Conservation (phyloP, 352 stramenopile species). For the Pythium coloratum region DNA sequence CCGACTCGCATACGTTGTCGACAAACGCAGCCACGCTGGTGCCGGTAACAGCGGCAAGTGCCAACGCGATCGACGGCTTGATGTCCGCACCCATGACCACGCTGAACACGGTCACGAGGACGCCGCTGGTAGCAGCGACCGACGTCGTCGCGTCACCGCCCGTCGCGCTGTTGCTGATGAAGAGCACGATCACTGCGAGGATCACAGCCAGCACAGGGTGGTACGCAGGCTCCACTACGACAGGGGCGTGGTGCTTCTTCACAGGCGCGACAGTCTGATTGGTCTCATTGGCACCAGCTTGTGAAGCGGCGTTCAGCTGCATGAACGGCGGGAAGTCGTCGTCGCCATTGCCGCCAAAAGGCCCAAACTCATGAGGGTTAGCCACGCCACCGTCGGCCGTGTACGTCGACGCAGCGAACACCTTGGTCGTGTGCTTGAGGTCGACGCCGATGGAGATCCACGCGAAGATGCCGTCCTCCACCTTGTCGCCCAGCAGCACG, state of each 20-base stretch:
- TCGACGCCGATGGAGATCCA: constrained; percentile 40
- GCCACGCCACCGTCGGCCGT: constrained; percentile 8
- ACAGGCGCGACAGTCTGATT: constrained; percentile 17
- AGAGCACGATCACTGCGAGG: constrained; percentile 21
- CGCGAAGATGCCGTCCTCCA: constrained; percentile 32
- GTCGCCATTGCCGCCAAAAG: background rate
- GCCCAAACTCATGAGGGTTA: background rate
- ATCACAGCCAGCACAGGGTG: constrained; percentile 24
- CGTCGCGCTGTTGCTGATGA: constrained; percentile 18
- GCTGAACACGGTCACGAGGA: constrained; percentile 22
- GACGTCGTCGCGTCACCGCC: constrained; percentile 8
- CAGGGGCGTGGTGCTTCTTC: background rate
- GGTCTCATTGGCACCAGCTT: constrained; percentile 12
- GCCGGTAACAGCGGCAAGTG: constrained; percentile 18
- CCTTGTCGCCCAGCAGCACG: constrained; percentile 31
- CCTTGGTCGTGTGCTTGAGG: constrained; percentile 22
- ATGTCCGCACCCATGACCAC: constrained; percentile 16
- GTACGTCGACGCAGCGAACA: constrained; percentile 28
- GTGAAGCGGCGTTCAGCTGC: constrained; percentile 3
- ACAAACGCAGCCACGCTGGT: constrained; percentile 16
- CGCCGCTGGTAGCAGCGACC: constrained; percentile 12
- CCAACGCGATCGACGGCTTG: constrained; percentile 16
- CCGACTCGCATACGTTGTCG: constrained; percentile 20
- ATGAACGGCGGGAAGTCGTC: constrained; percentile 6
- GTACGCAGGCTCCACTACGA: background rate